Evolutionary conservation across 495 filamentous ascomycete genomes (phyloP).

Genomic region (Penicillium riverlandense): DNA sequence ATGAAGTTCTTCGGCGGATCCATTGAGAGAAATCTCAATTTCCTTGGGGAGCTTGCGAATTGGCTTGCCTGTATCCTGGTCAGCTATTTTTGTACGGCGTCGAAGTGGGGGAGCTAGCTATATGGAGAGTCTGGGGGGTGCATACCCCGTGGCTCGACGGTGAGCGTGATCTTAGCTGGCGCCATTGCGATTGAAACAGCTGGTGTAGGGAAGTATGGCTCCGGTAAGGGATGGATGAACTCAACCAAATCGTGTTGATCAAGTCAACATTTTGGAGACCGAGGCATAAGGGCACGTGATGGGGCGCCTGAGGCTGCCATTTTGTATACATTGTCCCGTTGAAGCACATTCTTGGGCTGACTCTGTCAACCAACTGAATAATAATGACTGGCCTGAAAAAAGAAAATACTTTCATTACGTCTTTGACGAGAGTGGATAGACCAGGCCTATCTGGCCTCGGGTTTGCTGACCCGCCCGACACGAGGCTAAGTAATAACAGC

Average conservation of each 20-base stretch:
- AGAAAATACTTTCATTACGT: no score
- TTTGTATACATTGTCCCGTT: no score
- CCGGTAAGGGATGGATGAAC: no score
- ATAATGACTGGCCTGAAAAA: no score
- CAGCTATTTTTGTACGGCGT: neutral
- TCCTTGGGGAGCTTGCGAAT: slow-evolving; percentile 66
- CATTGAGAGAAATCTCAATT: slow-evolving; percentile 51
- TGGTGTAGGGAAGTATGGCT: no score
- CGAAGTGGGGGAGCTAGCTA: neutral
- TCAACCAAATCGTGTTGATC: no score
- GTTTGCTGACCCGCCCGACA: no score
- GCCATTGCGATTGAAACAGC: slow-evolving; percentile 17
- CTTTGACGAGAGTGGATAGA: no score
- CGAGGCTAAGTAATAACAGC: no score
- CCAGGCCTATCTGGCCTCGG: no score
- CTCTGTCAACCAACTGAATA: no score
- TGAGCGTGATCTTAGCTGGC: slow-evolving; percentile 25
- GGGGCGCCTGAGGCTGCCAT: slow-evolving; percentile 6
- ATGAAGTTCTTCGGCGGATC: slow-evolving; percentile 59
- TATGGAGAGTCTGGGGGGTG: neutral
- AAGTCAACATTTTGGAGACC: no score
- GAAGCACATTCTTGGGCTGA: neutral
- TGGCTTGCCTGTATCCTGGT: slow-evolving; percentile 42
- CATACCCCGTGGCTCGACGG: slow-evolving; percentile 36
- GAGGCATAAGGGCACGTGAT: slow-evolving; percentile 3